phyloP scores from a whole-genome alignment of 1,284 basidiomycete genomes.

The Phellopilus nigrolimitatus region DNA sequence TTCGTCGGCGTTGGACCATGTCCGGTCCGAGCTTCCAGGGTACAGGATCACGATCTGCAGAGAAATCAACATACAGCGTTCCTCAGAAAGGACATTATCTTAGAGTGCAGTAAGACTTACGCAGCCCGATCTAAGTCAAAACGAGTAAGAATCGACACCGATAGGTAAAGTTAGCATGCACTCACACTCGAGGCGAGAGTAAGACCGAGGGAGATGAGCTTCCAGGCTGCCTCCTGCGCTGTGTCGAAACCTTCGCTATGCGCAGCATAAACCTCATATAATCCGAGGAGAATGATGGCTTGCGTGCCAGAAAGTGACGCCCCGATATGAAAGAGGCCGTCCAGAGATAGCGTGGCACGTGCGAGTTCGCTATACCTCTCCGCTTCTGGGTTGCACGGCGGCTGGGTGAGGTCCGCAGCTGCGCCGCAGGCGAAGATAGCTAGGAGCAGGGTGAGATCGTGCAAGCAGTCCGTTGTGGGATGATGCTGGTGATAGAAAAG shows the following conservation, averaged over 20 bases:
- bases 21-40: conserved; percentile 19
- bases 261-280: conserved; percentile 13
- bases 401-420: conserved; percentile 19
- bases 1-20: conserved; percentile 11
- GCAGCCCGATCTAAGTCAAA: conserved; percentile 22
- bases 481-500: conserved; percentile 11
- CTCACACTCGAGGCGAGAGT: conserved; percentile 21
- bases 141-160: background rate
- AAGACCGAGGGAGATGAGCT: conserved; percentile 11
- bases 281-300: conserved; percentile 16
- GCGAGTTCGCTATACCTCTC: conserved; percentile 20
- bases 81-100: background rate
- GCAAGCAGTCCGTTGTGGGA: background rate
- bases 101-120: conserved; percentile 8
- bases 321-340: conserved; percentile 18
- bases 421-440: conserved; percentile 21
- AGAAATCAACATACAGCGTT: background rate
- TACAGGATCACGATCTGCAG: conserved; percentile 16
- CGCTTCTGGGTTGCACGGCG: conserved; percentile 19
- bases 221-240: conserved; percentile 19
- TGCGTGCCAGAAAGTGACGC: conserved; percentile 19
- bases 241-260: background rate
- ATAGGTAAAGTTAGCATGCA: conserved; percentile 4
- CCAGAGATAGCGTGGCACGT: conserved; percentile 17
- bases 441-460: conserved; percentile 21